Conservation (phyloP, 2,329 filamentous ascomycete genomes). For the Colletotrichum ledebouriae region DNA sequence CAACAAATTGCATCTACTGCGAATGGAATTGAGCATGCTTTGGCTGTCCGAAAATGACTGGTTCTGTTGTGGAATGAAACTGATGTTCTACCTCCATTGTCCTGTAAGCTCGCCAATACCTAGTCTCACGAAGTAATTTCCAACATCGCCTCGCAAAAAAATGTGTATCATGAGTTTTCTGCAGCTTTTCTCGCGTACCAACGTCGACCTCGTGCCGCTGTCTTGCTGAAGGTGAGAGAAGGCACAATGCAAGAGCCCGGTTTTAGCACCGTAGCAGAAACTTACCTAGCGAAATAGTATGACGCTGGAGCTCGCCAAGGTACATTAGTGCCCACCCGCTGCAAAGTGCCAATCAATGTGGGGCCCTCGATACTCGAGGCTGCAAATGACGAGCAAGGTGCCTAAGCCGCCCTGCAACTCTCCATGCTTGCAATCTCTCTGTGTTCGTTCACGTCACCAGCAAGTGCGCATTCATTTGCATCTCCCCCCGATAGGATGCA, state of each 20-base stretch:
- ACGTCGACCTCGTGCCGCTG: too few species aligned
- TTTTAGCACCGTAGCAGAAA: not conserved
- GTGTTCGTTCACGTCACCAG: constrained; percentile 21
- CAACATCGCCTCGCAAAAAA: too few species aligned
- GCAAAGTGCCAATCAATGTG: constrained; percentile 28
- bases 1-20: constrained; percentile 18
- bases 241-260: not conserved
- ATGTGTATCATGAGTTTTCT: too few species aligned
- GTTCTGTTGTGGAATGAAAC: not conserved
- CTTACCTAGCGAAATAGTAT: not conserved
- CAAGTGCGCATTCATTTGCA: constrained; percentile 14
- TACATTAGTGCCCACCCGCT: constrained; percentile 22
- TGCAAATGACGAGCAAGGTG: constrained; percentile 37
- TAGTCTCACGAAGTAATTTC: too few species aligned
- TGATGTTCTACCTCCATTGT: too few species aligned
- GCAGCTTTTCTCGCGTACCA: too few species aligned
- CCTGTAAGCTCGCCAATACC: too few species aligned
- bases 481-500: constrained; percentile 20
- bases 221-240: too few species aligned
- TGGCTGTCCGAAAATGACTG: not conserved
- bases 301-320: not conserved
- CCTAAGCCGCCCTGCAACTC: constrained; percentile 19
- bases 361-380: constrained; percentile 28
- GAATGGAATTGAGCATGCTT: constrained; percentile 17
- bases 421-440: constrained; percentile 12